Evolutionary conservation across 2,329 filamentous ascomycete genomes (phyloP).

Genomic region (Hypoxylon sp.): DNA sequence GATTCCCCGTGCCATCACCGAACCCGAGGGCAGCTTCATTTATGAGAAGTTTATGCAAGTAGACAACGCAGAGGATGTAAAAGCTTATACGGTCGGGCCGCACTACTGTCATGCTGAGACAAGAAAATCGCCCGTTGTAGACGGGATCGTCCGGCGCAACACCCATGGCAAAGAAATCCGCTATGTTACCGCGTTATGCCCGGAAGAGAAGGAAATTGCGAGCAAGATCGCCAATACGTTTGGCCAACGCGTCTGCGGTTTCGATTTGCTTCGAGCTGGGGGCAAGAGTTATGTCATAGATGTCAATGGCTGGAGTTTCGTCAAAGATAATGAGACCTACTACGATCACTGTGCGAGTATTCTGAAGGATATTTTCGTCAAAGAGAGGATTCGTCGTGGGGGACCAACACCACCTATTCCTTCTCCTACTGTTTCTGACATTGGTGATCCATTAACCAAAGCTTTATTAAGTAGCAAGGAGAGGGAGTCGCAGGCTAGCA

Average conservation of each 20-base stretch:
- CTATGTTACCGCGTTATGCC: conserved; percentile 87
- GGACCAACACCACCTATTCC: conserved; percentile 69
- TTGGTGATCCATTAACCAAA: conserved; percentile 51
- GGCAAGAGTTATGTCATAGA: conserved; percentile 98
- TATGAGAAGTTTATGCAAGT: conserved; percentile 98
- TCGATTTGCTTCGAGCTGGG: conserved; percentile 88
- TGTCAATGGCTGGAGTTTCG: conserved; percentile 99
- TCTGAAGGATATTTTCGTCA: conserved; percentile 86
- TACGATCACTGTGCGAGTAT: conserved; percentile 93
- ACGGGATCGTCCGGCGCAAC: conserved; percentile 94
- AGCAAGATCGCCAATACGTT: conserved; percentile 91
- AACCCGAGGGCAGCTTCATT: conserved; percentile 86
- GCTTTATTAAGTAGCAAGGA: conserved; percentile 54
- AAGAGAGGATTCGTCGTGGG: conserved; percentile 76
- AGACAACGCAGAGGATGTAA: conserved; percentile 97
- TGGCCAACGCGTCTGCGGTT: conserved; percentile 94
- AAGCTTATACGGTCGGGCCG: conserved; percentile 95
- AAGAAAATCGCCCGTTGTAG: conserved; percentile 95
- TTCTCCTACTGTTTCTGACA: conserved; percentile 61
- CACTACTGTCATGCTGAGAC: conserved; percentile 97
- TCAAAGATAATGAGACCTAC: conserved; percentile 99
- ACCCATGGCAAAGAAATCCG: conserved; percentile 97
- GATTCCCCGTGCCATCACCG: conserved; percentile 83
- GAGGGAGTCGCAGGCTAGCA: conserved; percentile 52
- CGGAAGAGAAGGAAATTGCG: conserved; percentile 87